Conservation (phyloP, 768 basidiomycete species). For the Auricularia cornea region DNA sequence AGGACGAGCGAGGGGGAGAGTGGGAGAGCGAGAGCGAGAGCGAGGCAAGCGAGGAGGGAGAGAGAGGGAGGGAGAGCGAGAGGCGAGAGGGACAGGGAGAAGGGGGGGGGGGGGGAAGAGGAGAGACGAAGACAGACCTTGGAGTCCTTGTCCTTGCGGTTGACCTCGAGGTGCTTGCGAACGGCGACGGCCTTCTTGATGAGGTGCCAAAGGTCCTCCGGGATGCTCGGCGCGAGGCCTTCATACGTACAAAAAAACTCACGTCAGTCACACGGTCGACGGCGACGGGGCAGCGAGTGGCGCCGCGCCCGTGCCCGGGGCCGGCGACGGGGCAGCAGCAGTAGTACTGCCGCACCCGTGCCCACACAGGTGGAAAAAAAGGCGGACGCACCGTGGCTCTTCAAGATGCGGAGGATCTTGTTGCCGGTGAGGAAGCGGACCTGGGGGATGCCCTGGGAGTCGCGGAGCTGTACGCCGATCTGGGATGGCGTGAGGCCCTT, state of each 20-base stretch:
- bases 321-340: neutral
- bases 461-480: constrained; percentile 96
- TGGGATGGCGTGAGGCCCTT: constrained; percentile 97
- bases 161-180: constrained; percentile 95
- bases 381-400: constrained; percentile 68
- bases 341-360: neutral
- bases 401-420: constrained; percentile 98
- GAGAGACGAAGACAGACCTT: too few species aligned
- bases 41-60: too few species aligned
- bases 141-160: constrained; percentile 89
- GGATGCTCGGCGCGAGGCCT: constrained; percentile 96
- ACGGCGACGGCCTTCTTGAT: constrained; percentile 99
- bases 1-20: too few species aligned
- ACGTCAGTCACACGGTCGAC: neutral
- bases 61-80: too few species aligned
- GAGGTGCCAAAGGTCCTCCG: constrained; percentile 98
- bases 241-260: neutral
- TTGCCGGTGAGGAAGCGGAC: constrained; percentile 98
- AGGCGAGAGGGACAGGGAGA: too few species aligned
- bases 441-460: constrained; percentile 97
- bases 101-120: too few species aligned
- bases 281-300: neutral
- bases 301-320: neutral
- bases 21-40: too few species aligned
- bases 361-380: neutral